Percentiles rank a stretch among this genome's conserved stretches.
phyloP scores from a whole-genome alignment of 441 rosid species.

The Theobroma grandiflorum region DNA sequence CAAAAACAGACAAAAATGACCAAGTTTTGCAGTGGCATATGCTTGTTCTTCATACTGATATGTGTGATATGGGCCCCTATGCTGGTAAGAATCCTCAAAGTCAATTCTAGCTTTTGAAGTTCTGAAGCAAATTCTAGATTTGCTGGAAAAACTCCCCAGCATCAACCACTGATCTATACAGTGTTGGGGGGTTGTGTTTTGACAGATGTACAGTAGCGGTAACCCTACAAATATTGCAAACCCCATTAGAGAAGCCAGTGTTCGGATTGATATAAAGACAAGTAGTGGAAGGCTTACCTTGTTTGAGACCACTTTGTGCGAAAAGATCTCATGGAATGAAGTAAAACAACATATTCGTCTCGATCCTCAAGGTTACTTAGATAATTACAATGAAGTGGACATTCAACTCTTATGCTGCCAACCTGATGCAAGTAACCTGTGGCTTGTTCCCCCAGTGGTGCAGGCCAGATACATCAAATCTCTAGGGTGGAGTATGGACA shows the following conservation, averaged over 20 bases:
- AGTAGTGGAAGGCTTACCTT: conserved; percentile 65
- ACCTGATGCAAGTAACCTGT: conserved; percentile 65
- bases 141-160: conserved; percentile 20
- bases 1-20: conserved; percentile 71
- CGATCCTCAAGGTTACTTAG: conserved; percentile 60
- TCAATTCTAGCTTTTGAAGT: conserved; percentile 7
- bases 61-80: conserved; percentile 86
- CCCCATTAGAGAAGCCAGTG: conserved; percentile 79
- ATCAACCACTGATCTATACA: neutral
- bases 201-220: conserved; percentile 86
- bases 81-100: conserved; percentile 60
- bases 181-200: conserved; percentile 10
- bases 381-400: conserved; percentile 58
- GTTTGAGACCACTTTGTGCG: conserved; percentile 74
- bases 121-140: neutral
- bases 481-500: conserved; percentile 53
- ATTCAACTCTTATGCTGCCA: conserved; percentile 83
- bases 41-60: conserved; percentile 70
- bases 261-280: conserved; percentile 67
- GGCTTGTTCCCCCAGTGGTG: conserved; percentile 79
- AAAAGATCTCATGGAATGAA: conserved; percentile 59
- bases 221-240: conserved; percentile 83
- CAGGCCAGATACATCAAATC: conserved; percentile 61
- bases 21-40: conserved; percentile 80
- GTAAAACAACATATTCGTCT: conserved; percentile 44